Conservation (phyloP, 2,329 filamentous ascomycete genomes). For the Colletotrichum sansevieriae region DNA sequence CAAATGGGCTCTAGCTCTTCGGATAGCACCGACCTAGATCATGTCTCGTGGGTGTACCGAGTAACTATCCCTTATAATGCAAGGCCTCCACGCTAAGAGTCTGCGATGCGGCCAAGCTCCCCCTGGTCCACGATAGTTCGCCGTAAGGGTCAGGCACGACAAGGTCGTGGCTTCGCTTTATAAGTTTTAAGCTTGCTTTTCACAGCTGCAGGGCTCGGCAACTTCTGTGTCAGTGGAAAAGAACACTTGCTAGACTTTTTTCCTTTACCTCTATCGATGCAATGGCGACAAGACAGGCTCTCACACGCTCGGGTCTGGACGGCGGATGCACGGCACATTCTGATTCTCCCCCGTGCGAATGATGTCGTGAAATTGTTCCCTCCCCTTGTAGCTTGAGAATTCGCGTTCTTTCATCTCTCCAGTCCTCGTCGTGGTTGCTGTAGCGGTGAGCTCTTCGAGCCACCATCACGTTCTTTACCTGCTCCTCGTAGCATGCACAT, state of each 20-base stretch:
- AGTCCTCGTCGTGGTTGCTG: not conserved
- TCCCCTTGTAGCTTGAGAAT: not conserved
- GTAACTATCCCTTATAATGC: not conserved
- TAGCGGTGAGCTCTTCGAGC: slow-evolving; percentile 6
- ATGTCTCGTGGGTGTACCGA: not conserved
- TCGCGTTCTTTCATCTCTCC: not conserved
- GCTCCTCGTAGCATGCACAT: not conserved
- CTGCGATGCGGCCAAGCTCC: not conserved
- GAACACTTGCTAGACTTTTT: not conserved
- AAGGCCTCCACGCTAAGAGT: slow-evolving; percentile 14
- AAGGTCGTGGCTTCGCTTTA: not conserved
- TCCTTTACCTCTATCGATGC: not conserved
- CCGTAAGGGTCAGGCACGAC: not conserved
- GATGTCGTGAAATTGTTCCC: not conserved
- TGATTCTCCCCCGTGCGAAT: not conserved
- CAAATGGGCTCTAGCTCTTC: not conserved
- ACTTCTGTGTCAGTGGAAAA: slow-evolving; percentile 2
- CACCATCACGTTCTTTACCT: not conserved
- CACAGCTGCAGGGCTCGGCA: not conserved
- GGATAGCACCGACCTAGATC: slow-evolving; percentile 1
- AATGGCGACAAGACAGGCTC: slow-evolving; percentile 2
- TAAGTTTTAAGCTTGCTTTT: slow-evolving; percentile 3
- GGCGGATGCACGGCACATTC: not conserved
- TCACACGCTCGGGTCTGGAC: slow-evolving; percentile 9
- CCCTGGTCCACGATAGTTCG: slow-evolving; percentile 2